A percentile compares a stretch with the other conserved stretches of the same genome.
Evolutionary conservation across 2,329 filamentous ascomycete species (phyloP).

Genomic region (Botrytis fabae): DNA sequence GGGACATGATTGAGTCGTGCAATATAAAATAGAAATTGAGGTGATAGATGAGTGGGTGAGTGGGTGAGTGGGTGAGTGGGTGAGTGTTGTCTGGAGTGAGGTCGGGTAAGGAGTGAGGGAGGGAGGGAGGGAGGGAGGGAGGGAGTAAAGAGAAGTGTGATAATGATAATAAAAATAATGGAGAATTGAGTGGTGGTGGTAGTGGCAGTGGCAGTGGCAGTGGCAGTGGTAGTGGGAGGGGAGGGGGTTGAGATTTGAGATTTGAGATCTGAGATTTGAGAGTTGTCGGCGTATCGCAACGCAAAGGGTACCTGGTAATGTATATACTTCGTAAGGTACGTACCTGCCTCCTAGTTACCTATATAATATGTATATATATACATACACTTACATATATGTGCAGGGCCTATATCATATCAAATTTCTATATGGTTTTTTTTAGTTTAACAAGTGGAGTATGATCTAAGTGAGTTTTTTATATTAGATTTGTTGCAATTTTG

Average conservation of each 20-base stretch:
- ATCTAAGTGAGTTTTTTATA: neutral
- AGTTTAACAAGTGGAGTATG: constrained; percentile 5
- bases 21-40: constrained; percentile 4
- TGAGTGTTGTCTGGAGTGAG: neutral
- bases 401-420: neutral
- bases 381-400: neutral
- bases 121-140: neutral
- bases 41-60: neutral
- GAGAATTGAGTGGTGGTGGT: neutral
- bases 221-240: neutral
- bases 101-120: neutral
- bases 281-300: constrained; percentile 7
- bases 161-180: constrained; percentile 3
- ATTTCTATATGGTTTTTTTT: neutral
- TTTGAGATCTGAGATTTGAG: neutral
- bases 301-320: neutral
- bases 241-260: neutral
- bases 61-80: neutral
- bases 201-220: neutral
- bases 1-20: constrained; percentile 13
- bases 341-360: neutral
- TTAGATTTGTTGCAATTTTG: neutral
- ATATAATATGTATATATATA: neutral
- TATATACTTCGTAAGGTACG: neutral
- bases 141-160: neutral